Conservation (phyloP, 768 basidiomycete species). For the Mycena pura region DNA sequence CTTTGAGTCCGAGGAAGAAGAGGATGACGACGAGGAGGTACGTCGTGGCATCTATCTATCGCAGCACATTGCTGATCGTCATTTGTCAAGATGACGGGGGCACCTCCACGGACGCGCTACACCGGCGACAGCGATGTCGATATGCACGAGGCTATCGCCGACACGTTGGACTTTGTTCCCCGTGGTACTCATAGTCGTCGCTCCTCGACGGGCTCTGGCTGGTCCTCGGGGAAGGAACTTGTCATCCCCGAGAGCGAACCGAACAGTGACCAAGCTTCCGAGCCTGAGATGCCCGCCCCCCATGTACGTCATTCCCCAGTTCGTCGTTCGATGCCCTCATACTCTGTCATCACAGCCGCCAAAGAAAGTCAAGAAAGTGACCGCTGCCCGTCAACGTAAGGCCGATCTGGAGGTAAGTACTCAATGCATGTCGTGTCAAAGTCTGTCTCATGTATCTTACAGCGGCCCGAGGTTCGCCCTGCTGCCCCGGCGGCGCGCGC, state of each 20-base stretch:
- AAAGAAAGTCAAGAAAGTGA: not conserved
- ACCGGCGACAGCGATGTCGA: not conserved
- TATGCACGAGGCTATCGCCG: not conserved
- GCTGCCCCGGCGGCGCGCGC: not conserved
- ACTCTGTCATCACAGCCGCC: too few species aligned
- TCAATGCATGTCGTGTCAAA: not conserved
- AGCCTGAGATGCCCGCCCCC: not conserved
- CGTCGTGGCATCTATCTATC: too few species aligned
- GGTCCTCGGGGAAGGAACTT: not conserved
- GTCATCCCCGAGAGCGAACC: not conserved
- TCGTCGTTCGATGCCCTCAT: too few species aligned
- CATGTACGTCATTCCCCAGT: too few species aligned
- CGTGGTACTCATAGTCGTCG: not conserved
- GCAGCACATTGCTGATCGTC: too few species aligned
- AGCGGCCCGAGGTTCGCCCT: not conserved
- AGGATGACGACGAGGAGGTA: too few species aligned
- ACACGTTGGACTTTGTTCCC: not conserved
- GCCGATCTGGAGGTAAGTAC: not conserved
- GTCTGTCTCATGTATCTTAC: not conserved
- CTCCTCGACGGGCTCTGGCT: not conserved
- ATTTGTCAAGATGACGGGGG: too few species aligned
- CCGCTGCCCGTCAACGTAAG: not conserved
- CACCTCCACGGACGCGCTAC: too few species aligned
- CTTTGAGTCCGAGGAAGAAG: too few species aligned
- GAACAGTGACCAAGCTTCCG: not conserved